Evolutionary conservation across 2,329 filamentous ascomycete genomes (phyloP).

Genomic region (Rutstroemia sp.): DNA sequence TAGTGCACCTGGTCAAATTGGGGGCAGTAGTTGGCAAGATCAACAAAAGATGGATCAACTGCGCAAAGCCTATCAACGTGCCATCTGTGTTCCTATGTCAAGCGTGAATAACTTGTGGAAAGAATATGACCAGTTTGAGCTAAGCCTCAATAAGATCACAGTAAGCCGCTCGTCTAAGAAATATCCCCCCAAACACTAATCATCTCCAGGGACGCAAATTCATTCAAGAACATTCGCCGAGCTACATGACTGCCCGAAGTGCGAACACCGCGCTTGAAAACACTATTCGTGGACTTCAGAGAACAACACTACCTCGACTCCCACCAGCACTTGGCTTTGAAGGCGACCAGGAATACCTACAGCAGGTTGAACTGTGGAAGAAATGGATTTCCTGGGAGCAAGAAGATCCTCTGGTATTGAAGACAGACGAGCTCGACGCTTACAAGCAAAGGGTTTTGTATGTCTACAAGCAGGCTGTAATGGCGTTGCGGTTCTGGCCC

Average conservation of each 20-base stretch:
- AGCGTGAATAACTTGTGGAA: slow-evolving; percentile 86
- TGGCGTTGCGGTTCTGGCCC: slow-evolving; percentile 90
- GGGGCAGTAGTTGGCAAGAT: slow-evolving; percentile 88
- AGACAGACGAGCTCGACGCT: slow-evolving; percentile 67
- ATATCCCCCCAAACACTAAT: slow-evolving; percentile 12
- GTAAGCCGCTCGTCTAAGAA: slow-evolving; percentile 40
- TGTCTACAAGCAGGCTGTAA: slow-evolving; percentile 87
- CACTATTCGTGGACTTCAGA: slow-evolving; percentile 67
- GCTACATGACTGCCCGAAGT: slow-evolving; percentile 93
- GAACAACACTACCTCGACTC: slow-evolving; percentile 71
- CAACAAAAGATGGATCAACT: slow-evolving; percentile 96
- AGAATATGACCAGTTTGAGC: slow-evolving; percentile 95
- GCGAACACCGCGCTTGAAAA: slow-evolving; percentile 89
- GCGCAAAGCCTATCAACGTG: slow-evolving; percentile 85
- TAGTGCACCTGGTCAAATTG: slow-evolving; percentile 75
- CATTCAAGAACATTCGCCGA: slow-evolving; percentile 82
- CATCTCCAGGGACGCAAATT: slow-evolving; percentile 76
- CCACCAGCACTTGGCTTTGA: slow-evolving; percentile 82
- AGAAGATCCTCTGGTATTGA: slow-evolving; percentile 80
- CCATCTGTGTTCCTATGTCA: slow-evolving; percentile 78
- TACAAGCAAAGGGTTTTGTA: slow-evolving; percentile 79
- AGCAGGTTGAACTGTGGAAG: slow-evolving; percentile 85
- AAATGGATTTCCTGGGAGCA: slow-evolving; percentile 95
- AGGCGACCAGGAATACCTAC: slow-evolving; percentile 74
- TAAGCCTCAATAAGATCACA: slow-evolving; percentile 85